A percentile compares a stretch with the other conserved stretches of the same genome.
Conservation (phyloP, 2,329 filamentous ascomycete genomes). For the Calonectria hawksworthii region DNA sequence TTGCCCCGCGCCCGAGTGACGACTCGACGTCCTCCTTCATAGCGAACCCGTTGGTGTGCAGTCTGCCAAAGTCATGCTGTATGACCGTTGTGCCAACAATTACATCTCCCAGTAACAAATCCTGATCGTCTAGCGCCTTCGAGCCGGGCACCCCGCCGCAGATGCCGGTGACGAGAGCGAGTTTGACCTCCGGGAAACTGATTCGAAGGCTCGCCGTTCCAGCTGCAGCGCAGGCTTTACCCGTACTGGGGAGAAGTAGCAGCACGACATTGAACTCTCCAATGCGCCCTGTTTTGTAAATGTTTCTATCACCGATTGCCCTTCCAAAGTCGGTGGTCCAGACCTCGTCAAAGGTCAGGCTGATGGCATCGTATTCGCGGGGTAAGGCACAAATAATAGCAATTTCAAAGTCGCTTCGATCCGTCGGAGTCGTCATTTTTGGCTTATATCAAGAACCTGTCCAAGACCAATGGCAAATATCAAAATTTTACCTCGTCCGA, state of each 20-base stretch:
- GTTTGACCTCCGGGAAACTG: slow-evolving; percentile 51
- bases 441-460: background rate
- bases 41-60: slow-evolving; percentile 36
- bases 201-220: slow-evolving; percentile 45
- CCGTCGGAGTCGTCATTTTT: background rate
- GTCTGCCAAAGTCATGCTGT: slow-evolving; percentile 46
- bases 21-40: slow-evolving; percentile 43
- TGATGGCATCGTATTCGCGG: background rate
- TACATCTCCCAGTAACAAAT: slow-evolving; percentile 50
- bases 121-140: slow-evolving; percentile 14
- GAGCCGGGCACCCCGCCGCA: slow-evolving; percentile 54
- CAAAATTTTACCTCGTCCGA: background rate
- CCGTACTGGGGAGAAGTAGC: slow-evolving; percentile 43
- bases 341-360: background rate
- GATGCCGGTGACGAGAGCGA: slow-evolving; percentile 55
- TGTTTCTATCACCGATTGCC: slow-evolving; percentile 42
- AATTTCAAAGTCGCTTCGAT: background rate
- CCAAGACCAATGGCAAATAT: background rate
- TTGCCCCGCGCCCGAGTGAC: slow-evolving; percentile 28
- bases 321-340: background rate
- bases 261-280: slow-evolving; percentile 48
- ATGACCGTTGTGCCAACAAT: slow-evolving; percentile 48
- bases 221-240: slow-evolving; percentile 45
- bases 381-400: background rate
- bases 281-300: slow-evolving; percentile 48